Base-by-base conservation (phyloP, 257 asterid species). In the Lycium barbarum region DNA sequence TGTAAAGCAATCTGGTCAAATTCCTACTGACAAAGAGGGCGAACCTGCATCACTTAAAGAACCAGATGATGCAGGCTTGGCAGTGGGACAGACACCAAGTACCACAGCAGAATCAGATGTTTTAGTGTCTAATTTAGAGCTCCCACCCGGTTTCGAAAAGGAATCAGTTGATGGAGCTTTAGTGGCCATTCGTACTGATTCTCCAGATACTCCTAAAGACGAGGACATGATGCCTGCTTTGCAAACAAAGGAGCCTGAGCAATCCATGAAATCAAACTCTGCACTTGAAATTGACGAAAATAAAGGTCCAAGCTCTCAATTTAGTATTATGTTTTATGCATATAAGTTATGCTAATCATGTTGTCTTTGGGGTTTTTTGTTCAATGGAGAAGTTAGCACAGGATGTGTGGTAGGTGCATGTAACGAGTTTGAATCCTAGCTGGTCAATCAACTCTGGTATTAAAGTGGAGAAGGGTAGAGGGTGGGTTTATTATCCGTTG, bases 141-240 rank as follows among this genome's bases (percentile, higher is more conserved):
- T 88, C 83, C 95, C 90, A 66, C 85, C 91, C 20, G 86, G 89
- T 84, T 79, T 89, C 88, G 82, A 87, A 71, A 92, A 91, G 88
- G 96, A 92, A 87, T 89, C 93, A 57, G 93, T 83, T 65, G 89
- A 87, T 85, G 90, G 88, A 84, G 90, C 86, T 40, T 76, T 85
- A 58, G 84, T 83, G 26, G 89, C 80, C 80, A 89, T 86, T 66
- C 85, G 84, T 47, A 80, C 94, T 83, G 89, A 83, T 59, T 84
- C 90, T 61, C 84, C 86, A 36, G 94, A 88, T 84, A 90, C 88
- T 86, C 85, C 80, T 51, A 91, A 92, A 86, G 97, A 91, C 63
- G 93, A 91, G 86, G 91, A 87, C 40, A 87, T 83, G 90, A 61
- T 72, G 82, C 79, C 93, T 54, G 63, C 68, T 67, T 82, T 91